Percentiles rank a stretch among this genome's conserved stretches.
Conservation (phyloP, 441 rosid species). For the Geranium incanum region DNA sequence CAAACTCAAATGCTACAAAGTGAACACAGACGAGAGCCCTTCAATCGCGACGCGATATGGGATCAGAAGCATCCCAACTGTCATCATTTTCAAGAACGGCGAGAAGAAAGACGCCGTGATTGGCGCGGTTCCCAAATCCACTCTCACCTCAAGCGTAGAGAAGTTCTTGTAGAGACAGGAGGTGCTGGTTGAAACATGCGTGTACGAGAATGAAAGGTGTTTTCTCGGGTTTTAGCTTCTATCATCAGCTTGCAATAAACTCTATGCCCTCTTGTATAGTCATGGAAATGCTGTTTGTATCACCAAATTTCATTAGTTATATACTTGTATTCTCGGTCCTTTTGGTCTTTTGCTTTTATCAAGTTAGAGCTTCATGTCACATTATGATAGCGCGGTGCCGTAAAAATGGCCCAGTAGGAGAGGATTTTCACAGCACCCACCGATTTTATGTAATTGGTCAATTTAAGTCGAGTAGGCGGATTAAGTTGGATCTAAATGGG, state of each 20-base stretch:
- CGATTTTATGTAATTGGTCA: no score
- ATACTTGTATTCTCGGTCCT: not conserved
- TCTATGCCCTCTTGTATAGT: conserved; percentile 5
- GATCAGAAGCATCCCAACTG: conserved; percentile 85
- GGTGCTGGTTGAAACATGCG: conserved; percentile 20
- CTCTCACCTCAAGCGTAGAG: conserved; percentile 62
- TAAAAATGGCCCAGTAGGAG: no score
- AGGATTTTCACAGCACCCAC: no score
- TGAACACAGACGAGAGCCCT: conserved; percentile 83
- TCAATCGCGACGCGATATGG: conserved; percentile 63
- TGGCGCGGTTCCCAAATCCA: conserved; percentile 80
- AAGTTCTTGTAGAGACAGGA: conserved; percentile 47
- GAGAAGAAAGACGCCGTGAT: conserved; percentile 83
- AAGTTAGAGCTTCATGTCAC: no score
- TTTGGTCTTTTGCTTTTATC: not conserved
- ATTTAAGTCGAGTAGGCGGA: no score
- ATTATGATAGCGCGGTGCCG: no score
- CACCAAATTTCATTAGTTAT: not conserved
- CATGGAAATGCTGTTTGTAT: not conserved
- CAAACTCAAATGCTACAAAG: conserved; percentile 76
- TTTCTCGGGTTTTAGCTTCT: conserved; percentile 12
- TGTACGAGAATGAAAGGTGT: conserved; percentile 10
- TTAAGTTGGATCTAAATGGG: no score
- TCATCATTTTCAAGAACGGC: conserved; percentile 78
- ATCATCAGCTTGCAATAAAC: conserved; percentile 3